phyloP scores from a whole-genome alignment of 2,329 filamentous ascomycete genomes.

The Aspergillus sp. region DNA sequence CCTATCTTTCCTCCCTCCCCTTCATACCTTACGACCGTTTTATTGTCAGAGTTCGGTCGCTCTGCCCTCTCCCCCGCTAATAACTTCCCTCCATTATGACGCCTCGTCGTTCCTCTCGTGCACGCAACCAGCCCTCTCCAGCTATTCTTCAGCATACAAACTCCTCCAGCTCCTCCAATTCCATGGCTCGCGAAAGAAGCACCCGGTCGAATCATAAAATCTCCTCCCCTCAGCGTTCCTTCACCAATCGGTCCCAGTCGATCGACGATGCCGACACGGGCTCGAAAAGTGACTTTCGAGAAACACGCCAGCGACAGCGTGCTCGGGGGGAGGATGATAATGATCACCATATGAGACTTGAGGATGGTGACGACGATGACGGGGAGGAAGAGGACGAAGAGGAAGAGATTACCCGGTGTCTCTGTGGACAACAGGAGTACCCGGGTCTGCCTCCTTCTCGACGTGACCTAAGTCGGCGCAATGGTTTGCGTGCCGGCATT shows the following conservation, averaged over 20 bases:
- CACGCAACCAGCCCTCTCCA: conserved; percentile 71
- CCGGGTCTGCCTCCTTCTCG: conserved; percentile 72
- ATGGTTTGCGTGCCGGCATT: conserved; percentile 52
- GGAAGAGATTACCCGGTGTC: conserved; percentile 92
- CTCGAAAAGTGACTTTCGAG: conserved; percentile 62
- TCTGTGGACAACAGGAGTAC: conserved; percentile 93
- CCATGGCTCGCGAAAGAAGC: conserved; percentile 75
- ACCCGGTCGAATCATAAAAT: conserved; percentile 73
- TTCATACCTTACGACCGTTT: conserved; percentile 3
- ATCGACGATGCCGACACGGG: conserved; percentile 56
- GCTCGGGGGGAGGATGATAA: conserved; percentile 66
- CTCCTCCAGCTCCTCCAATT: conserved; percentile 69
- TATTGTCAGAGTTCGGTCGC: conserved; percentile 10
- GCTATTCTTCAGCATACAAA: conserved; percentile 76
- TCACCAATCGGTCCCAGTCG: conserved; percentile 58
- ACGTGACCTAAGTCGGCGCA: conserved; percentile 57
- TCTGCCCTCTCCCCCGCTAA: conserved; percentile 17
- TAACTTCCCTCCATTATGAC: conserved; percentile 50
- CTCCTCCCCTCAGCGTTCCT: conserved; percentile 73
- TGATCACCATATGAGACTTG: conserved; percentile 53
- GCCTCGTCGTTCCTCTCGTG: conserved; percentile 88
- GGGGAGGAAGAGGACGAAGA: conserved; percentile 68
- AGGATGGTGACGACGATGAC: conserved; percentile 57
- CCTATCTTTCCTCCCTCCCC: conserved; percentile 9
- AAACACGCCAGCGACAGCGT: conserved; percentile 77